A percentile compares a stretch with the other conserved stretches of the same genome.
phyloP scores from a whole-genome alignment of 257 asterid species.

The Nyctanthes arbortristis region DNA sequence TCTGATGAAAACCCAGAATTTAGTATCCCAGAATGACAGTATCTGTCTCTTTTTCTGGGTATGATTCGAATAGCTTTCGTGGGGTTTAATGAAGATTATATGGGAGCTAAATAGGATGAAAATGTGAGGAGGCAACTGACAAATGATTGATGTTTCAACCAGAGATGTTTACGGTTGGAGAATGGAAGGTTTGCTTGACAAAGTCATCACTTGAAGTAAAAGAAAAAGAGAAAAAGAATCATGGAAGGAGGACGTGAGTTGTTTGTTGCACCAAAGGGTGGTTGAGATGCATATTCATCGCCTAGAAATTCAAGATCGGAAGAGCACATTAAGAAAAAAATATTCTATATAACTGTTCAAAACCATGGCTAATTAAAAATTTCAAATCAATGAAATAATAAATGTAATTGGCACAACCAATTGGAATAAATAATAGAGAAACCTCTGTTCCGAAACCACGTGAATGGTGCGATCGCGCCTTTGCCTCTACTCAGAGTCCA shows the following conservation, averaged over 20 bases:
- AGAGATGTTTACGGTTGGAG: constrained; percentile 25
- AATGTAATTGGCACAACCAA: too few species aligned
- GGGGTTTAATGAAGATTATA: background rate
- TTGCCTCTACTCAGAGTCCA: too few species aligned
- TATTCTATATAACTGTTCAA: too few species aligned
- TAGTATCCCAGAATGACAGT: too few species aligned
- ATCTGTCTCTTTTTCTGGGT: background rate
- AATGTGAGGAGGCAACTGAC: constrained; percentile 34
- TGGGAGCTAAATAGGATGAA: background rate
- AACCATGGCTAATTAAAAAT: too few species aligned
- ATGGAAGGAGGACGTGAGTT: constrained; percentile 9
- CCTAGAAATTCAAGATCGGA: constrained; percentile 43
- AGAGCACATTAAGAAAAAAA: background rate
- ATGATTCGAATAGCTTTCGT: background rate
- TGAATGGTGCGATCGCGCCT: too few species aligned
- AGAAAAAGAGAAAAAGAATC: constrained; percentile 32
- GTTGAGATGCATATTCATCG: constrained; percentile 71
- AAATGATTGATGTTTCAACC: constrained; percentile 26
- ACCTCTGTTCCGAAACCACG: too few species aligned
- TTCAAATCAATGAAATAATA: too few species aligned
- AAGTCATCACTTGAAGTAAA: constrained; percentile 56
- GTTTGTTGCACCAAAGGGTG: constrained; percentile 58
- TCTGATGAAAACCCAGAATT: background rate
- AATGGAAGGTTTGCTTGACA: constrained; percentile 44
- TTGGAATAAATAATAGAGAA: too few species aligned